These are phyloP conservation scores for Apiospora koreana DNA, from an alignment of 2,329 filamentous ascomycete genomes.

Conservation along the genomic window DNA sequence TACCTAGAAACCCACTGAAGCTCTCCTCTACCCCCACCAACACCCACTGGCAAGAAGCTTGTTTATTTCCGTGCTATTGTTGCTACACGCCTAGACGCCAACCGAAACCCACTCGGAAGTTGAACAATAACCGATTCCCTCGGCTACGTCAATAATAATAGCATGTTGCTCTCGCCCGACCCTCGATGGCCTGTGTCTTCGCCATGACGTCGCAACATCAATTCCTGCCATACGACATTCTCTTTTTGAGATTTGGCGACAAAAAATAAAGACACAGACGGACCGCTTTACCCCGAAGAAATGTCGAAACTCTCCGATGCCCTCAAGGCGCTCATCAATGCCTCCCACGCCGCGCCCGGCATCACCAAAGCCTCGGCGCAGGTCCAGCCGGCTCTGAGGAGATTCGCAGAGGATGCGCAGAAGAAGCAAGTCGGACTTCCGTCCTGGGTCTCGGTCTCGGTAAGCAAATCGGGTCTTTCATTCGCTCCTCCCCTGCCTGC, in stretches of 20 bases:
- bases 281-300: slow-evolving; percentile 19
- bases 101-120: slow-evolving; percentile 14
- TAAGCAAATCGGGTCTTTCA: slow-evolving; percentile 18
- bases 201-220: not conserved
- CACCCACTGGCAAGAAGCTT: not conserved
- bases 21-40: not conserved
- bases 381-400: slow-evolving; percentile 64
- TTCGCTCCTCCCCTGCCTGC: not conserved
- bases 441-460: slow-evolving; percentile 36
- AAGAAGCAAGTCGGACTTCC: slow-evolving; percentile 46
- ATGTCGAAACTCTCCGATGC: slow-evolving; percentile 75
- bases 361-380: slow-evolving; percentile 64
- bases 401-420: slow-evolving; percentile 63
- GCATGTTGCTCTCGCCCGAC: not conserved
- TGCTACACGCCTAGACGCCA: not conserved
- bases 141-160: not conserved
- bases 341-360: slow-evolving; percentile 65
- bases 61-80: not conserved
- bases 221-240: not conserved
- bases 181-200: not conserved
- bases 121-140: slow-evolving; percentile 19
- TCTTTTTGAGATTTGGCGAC: not conserved
- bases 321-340: slow-evolving; percentile 74
- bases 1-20: not conserved
- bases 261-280: not conserved